phyloP scores from a whole-genome alignment of 176 grass and related monocot species.

The Hsuehochloa calcarea region DNA sequence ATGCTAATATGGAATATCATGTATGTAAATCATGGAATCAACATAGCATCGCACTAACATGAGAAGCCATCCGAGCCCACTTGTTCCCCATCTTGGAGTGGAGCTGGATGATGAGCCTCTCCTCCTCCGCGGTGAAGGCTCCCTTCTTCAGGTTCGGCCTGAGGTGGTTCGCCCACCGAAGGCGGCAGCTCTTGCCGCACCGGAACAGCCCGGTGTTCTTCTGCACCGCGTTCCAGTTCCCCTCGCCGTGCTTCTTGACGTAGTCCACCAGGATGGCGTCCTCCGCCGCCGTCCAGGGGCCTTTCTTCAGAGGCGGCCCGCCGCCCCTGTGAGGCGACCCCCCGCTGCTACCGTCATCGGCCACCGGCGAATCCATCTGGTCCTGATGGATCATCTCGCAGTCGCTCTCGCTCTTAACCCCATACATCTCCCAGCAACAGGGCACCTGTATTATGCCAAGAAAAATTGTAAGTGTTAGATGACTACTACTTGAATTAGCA shows the following conservation, averaged over 20 bases:
- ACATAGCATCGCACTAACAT: slow-evolving; percentile 48
- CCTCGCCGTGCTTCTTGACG: slow-evolving; percentile 84
- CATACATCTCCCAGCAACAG: slow-evolving; percentile 38
- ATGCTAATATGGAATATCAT: background rate
- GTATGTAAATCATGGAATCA: slow-evolving; percentile 15
- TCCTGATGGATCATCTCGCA: slow-evolving; percentile 50
- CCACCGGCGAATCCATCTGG: slow-evolving; percentile 54
- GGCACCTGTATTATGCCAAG: slow-evolving; percentile 14
- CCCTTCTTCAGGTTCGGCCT: slow-evolving; percentile 86
- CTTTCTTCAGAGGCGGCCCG: slow-evolving; percentile 65
- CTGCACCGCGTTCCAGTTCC: slow-evolving; percentile 94
- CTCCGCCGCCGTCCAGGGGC: slow-evolving; percentile 84
- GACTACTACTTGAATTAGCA: background rate
- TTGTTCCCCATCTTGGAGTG: slow-evolving; percentile 84
- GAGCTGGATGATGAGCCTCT: slow-evolving; percentile 78
- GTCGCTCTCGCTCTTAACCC: slow-evolving; percentile 52
- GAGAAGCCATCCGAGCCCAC: slow-evolving; percentile 85
- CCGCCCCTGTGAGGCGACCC: slow-evolving; percentile 51
- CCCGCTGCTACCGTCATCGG: slow-evolving; percentile 48
- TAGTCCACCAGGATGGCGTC: slow-evolving; percentile 83
- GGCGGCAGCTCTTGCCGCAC: slow-evolving; percentile 93
- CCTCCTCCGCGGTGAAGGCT: slow-evolving; percentile 70
- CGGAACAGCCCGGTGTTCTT: slow-evolving; percentile 77
- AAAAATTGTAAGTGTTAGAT: background rate
- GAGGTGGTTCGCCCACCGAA: slow-evolving; percentile 90